Percentiles rank a stretch among this genome's conserved stretches.
These are phyloP conservation scores for Auricularia sp. DNA, from an alignment of 768 basidiomycete species.

Conservation along the genomic window DNA sequence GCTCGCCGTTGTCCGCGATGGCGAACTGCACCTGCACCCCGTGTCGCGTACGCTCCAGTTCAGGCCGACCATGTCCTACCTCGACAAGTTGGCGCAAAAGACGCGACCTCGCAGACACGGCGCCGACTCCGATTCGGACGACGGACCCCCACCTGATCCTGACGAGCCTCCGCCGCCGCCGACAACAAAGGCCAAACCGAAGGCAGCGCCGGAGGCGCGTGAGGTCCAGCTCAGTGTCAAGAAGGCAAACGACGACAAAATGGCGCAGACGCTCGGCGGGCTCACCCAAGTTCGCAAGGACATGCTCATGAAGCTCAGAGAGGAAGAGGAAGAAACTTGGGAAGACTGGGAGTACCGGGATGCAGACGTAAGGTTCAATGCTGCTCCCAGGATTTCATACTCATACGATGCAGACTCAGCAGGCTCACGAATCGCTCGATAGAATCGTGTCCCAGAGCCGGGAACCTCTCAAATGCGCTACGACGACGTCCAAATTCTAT, in stretches of 20 bases:
- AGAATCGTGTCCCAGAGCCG: slow-evolving; percentile 51
- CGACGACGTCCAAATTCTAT: slow-evolving; percentile 43
- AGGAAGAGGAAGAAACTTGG: slow-evolving; percentile 75
- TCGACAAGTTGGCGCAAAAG: slow-evolving; percentile 64
- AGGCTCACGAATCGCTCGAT: slow-evolving; percentile 50
- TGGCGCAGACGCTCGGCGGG: slow-evolving; percentile 41
- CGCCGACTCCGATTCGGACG: slow-evolving; percentile 66
- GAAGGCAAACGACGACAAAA: slow-evolving; percentile 54
- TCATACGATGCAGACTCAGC: slow-evolving; percentile 35
- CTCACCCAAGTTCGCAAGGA: slow-evolving; percentile 64
- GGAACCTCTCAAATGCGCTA: slow-evolving; percentile 41
- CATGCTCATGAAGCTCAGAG: slow-evolving; percentile 62
- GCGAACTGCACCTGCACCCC: slow-evolving; percentile 71
- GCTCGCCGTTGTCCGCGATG: slow-evolving; percentile 66
- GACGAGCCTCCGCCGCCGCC: slow-evolving; percentile 47
- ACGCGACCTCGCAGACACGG: slow-evolving; percentile 32
- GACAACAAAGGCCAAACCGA: slow-evolving; percentile 21
- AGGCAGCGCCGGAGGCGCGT: slow-evolving; percentile 42
- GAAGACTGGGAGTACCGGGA: slow-evolving; percentile 56
- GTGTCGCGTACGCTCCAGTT: slow-evolving; percentile 73
- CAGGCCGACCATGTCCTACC: slow-evolving; percentile 71
- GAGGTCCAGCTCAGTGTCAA: slow-evolving; percentile 73
- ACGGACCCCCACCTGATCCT: slow-evolving; percentile 71
- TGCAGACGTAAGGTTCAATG: slow-evolving; percentile 39
- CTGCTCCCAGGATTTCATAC: no score